These are phyloP conservation scores for Cardiospermum halicacabum DNA, from an alignment of 345 rosid species.

Conservation along the genomic window DNA sequence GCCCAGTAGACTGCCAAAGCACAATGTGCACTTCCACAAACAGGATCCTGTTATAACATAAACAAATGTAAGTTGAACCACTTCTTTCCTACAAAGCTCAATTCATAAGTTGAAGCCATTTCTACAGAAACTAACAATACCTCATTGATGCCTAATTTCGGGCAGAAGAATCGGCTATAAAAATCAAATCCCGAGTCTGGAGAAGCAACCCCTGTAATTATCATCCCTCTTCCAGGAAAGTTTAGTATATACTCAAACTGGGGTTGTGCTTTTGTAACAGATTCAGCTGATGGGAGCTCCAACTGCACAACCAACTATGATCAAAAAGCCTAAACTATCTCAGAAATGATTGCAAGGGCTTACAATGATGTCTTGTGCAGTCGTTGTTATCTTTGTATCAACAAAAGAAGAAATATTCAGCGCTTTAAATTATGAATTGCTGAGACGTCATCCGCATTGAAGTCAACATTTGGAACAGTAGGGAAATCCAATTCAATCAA, in stretches of 20 bases:
- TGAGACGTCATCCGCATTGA: slow-evolving; percentile 24
- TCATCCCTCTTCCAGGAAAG: slow-evolving; percentile 49
- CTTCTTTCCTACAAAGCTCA: too few species aligned
- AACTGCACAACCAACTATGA: slow-evolving; percentile 32
- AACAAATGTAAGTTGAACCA: too few species aligned
- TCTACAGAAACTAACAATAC: slow-evolving; percentile 27
- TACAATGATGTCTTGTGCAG: slow-evolving; percentile 42
- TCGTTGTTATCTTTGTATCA: slow-evolving; percentile 47
- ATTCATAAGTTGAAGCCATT: too few species aligned
- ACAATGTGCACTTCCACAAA: slow-evolving; percentile 78
- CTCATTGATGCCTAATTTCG: slow-evolving; percentile 66
- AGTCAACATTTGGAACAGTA: slow-evolving; percentile 26
- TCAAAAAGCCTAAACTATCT: not conserved
- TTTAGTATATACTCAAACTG: slow-evolving; percentile 40
- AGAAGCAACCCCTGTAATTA: slow-evolving; percentile 53
- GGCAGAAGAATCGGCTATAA: slow-evolving; percentile 62
- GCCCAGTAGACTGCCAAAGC: slow-evolving; percentile 70
- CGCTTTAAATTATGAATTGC: slow-evolving; percentile 44
- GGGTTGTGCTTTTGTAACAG: slow-evolving; percentile 49
- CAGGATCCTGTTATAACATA: slow-evolving; percentile 62
- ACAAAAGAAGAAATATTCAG: slow-evolving; percentile 41
- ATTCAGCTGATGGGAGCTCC: slow-evolving; percentile 57
- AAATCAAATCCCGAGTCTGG: slow-evolving; percentile 60
- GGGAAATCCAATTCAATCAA: slow-evolving; percentile 63
- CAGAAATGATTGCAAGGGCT: not conserved